Base-by-base conservation (phyloP, 2,329 filamentous ascomycete species). In the Didymella lethalis region DNA sequence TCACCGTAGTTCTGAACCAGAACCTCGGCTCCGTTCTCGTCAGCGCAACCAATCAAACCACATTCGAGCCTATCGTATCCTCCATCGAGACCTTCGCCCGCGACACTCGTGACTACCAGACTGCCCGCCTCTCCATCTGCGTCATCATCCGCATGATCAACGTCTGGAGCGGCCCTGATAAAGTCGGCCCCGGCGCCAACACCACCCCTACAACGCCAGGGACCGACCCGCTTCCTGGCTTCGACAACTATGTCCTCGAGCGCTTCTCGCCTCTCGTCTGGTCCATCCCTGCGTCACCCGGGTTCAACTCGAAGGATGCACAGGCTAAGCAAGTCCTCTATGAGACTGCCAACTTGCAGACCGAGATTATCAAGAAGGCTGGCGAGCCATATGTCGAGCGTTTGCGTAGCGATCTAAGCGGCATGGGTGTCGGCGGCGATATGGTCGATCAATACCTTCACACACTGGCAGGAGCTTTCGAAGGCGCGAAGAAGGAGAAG, bases 191-290 rank as follows among this genome's bases (percentile, higher is more conserved):
- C 11, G 64, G 67, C 14, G 50, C 62, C 26, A 66, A 65, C 7
- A 71, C 78, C 38, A 76, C 75, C 10, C 71, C 75, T n/a, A 73
- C 86, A 12, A 84, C 82, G 34, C 79, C 83, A 4, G 79, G 85
- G 0, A 82, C 80, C 11, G 79, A 81, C 4, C 81, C 82, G 1
- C 77, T 99, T 28, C 91, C 93, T 2, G 94, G 95, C 7, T 99
- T 99, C 74, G 93, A 97, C 68, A 85, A 86, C 56, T 98, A 97
- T 78, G 90, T 97, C 78, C 90, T 98, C 58, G 87, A 91, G 43
- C 87, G 90, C 23, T 97, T 99, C 80, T 94, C 96, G 58, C 86
- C 91, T 0, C 84, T 96, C 7, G 93, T 91, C 75, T 99, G 95
- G 95, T 90, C 91, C 40, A 88, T 98, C 7, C 87, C 96, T 34